A percentile compares a stretch with the other conserved stretches of the same genome.
phyloP scores from a whole-genome alignment of 331 rosid genomes.

The Malus hybrid region DNA sequence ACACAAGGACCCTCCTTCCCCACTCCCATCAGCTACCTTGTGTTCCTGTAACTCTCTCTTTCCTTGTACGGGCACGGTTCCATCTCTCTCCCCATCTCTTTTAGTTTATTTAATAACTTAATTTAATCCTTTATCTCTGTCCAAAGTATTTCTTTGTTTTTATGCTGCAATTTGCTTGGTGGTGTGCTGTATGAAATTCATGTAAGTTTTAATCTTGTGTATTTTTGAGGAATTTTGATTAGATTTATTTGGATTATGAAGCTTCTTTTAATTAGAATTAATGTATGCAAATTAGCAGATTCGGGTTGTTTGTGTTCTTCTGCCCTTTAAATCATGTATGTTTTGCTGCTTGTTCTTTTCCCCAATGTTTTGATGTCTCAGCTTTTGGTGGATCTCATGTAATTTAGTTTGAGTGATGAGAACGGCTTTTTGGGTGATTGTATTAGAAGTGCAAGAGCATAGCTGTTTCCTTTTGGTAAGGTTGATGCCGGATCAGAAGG shows the following conservation, averaged over 20 bases:
- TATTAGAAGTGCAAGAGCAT: neutral
- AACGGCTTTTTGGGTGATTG: neutral
- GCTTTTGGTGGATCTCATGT: constrained; percentile 2
- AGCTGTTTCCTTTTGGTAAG: neutral
- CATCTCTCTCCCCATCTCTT: neutral
- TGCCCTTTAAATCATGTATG: neutral
- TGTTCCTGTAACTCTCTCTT: constrained; percentile 9
- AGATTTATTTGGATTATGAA: neutral
- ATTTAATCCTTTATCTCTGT: neutral
- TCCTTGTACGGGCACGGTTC: constrained; percentile 5
- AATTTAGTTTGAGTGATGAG: neutral
- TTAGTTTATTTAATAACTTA: neutral
- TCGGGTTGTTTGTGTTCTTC: neutral
- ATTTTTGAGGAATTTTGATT: neutral
- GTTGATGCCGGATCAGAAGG: neutral
- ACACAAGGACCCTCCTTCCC: neutral
- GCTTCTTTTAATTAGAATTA: neutral
- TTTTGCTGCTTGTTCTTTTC: neutral
- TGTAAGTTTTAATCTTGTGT: neutral
- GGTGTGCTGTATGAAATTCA: neutral
- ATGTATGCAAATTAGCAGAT: neutral
- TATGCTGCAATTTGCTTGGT: neutral
- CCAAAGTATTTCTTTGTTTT: neutral
- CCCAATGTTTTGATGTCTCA: neutral
- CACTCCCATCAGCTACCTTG: neutral